Base-by-base conservation (phyloP, 2,329 filamentous ascomycete genomes). In the Phialocephala subalpina region DNA sequence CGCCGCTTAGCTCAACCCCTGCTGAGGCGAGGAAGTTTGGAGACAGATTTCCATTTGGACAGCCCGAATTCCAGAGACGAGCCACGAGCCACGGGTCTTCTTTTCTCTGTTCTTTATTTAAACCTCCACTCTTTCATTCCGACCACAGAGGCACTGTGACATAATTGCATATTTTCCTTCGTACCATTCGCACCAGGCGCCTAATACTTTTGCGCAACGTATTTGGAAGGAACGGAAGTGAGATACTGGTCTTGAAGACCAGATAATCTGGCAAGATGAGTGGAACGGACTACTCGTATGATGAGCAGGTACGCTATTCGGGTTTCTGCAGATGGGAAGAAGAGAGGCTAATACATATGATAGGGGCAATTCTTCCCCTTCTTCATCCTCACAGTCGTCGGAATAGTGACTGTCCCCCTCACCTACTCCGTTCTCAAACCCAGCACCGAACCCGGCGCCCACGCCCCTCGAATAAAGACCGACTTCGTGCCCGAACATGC, bases 311-410 rank as follows among this genome's bases (percentile, higher is more conserved):
- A 78, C 70, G 80, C 22, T n/a, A n/a, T 52, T 56, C 40, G 60
- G 27, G 29, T 40, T 25, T 52, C 18, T 40, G 49, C 11, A 6
- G 33, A 29, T 8, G 11, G 47, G 14, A 33, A 27, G 22, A 55
- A 42, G 2, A 33, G 29, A 57, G 60, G 40, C 69, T 74, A 68
- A 73, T 47, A 29, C 36, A 12, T 59, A 36, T 40, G 65, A 67
- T 14, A 96, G 88, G 94, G 94, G 75, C 93, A 97, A 87, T 97
- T 97, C 84, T 99, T 97, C 85, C 96, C 97, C 73, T 97, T 97
- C 87, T 99, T 99, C 84, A 91, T 98, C 81, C 90, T 97, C 78
- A 97, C 94, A 52, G 86, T 98, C 76, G 89, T 91, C 69, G 90
- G 90, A 76, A 88, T 99, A 72, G 87, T 97, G 80, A 97, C 96